phyloP scores from a whole-genome alignment of 2,329 filamentous ascomycete species.

The Aspergillus proliferans region DNA sequence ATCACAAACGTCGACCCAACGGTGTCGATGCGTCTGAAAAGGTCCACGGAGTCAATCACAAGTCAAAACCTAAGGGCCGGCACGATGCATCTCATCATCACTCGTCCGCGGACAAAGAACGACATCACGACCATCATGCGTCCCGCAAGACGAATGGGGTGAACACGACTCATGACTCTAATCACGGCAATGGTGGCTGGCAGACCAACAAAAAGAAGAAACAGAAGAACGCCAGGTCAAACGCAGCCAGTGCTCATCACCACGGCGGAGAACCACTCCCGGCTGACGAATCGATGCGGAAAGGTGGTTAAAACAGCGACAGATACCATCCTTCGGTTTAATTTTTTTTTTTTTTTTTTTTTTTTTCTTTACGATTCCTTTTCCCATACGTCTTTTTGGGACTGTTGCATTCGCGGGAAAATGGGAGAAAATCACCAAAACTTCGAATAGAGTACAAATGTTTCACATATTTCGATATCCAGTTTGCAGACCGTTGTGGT shows the following conservation, averaged over 20 bases:
- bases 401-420: too few species aligned
- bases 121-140: slow-evolving; percentile 20
- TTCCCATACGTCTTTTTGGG: too few species aligned
- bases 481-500: too few species aligned
- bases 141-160: slow-evolving; percentile 28
- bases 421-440: too few species aligned
- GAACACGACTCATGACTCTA: slow-evolving; percentile 20
- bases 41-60: slow-evolving; percentile 27
- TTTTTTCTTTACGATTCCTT: too few species aligned
- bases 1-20: slow-evolving; percentile 27
- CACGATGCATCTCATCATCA: slow-evolving; percentile 21
- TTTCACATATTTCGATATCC: too few species aligned
- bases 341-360: too few species aligned
- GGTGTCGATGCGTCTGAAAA: slow-evolving; percentile 28
- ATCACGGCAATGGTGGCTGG: slow-evolving; percentile 29
- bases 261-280: slow-evolving; percentile 34
- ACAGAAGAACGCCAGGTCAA: slow-evolving; percentile 30
- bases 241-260: slow-evolving; percentile 22
- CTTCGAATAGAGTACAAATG: too few species aligned
- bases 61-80: slow-evolving; percentile 30
- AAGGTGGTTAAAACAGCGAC: slow-evolving; percentile 34
- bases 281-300: slow-evolving; percentile 38
- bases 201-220: slow-evolving; percentile 41
- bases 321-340: too few species aligned
- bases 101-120: slow-evolving; percentile 21